Evolutionary conservation across 495 filamentous ascomycete genomes (phyloP).

Genomic region (Platismatia glauca): DNA sequence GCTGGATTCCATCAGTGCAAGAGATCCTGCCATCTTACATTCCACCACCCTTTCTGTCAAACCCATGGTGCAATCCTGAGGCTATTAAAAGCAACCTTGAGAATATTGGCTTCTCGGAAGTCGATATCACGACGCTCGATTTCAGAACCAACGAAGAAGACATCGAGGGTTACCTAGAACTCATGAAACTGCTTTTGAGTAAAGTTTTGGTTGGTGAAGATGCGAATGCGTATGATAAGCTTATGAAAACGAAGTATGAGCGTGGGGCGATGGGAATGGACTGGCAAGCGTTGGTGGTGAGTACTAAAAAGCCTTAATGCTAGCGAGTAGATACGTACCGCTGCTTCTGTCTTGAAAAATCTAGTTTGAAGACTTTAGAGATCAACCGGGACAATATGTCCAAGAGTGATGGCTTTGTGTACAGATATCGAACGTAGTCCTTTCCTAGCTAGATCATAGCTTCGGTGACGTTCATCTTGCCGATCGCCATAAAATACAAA

Average conservation of each 20-base stretch:
- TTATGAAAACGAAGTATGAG: constrained; percentile 30
- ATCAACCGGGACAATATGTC: too few relatives aligned
- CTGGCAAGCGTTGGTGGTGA: constrained; percentile 33
- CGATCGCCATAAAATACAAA: too few relatives aligned
- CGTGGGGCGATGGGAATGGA: constrained; percentile 27
- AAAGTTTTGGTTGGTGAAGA: constrained; percentile 28
- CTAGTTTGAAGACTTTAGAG: too few relatives aligned
- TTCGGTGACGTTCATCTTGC: too few relatives aligned
- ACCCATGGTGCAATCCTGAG: not conserved
- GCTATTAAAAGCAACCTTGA: not conserved
- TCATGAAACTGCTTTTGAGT: constrained; percentile 27
- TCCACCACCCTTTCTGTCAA: constrained; percentile 16
- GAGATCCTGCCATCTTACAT: not conserved
- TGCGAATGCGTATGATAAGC: constrained; percentile 27
- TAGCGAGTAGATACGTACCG: not conserved
- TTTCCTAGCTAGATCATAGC: too few relatives aligned
- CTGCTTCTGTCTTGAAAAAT: too few relatives aligned
- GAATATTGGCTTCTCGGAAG: not conserved
- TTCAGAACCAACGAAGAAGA: not conserved
- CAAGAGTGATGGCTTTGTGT: too few relatives aligned
- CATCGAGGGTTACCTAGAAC: not conserved
- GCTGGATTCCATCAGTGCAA: not conserved
- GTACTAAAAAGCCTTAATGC: constrained; percentile 25
- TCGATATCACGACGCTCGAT: not conserved
- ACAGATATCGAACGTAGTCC: too few relatives aligned